These are phyloP conservation scores for Fusarium sp. DNA, from an alignment of 2,329 filamentous ascomycete genomes.

Conservation along the genomic window DNA sequence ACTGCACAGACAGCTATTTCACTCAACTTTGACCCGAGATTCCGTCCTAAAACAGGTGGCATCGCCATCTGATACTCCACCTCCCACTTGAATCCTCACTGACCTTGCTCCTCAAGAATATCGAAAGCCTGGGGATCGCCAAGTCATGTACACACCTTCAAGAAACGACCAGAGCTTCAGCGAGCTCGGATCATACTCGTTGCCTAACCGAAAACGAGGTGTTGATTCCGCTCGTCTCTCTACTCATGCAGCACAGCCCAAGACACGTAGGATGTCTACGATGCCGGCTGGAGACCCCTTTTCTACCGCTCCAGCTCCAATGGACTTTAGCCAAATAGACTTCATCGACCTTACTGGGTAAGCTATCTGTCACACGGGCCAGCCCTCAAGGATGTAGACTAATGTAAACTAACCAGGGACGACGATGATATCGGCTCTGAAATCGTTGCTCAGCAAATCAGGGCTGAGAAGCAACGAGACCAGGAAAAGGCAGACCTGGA, in stretches of 20 bases:
- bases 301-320: slow-evolving; percentile 4
- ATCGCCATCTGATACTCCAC: not conserved
- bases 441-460: slow-evolving; percentile 50
- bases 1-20: not conserved
- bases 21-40: not conserved
- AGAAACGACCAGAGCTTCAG: slow-evolving; percentile 10
- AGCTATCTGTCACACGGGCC: slow-evolving; percentile 8
- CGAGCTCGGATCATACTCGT: slow-evolving; percentile 30
- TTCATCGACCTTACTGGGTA: slow-evolving; percentile 60
- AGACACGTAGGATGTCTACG: slow-evolving; percentile 51
- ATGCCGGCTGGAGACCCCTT: slow-evolving; percentile 13
- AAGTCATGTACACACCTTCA: slow-evolving; percentile 39
- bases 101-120: slow-evolving; percentile 21
- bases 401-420: slow-evolving; percentile 41
- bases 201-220: slow-evolving; percentile 49
- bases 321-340: slow-evolving; percentile 34
- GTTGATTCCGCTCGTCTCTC: slow-evolving; percentile 34
- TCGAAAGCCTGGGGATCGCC: slow-evolving; percentile 3
- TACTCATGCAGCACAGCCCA: slow-evolving; percentile 34
- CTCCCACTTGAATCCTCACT: slow-evolving; percentile 9
- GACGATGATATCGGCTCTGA: slow-evolving; percentile 47
- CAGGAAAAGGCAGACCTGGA: slow-evolving; percentile 46
- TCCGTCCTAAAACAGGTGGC: not conserved
- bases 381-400: not conserved
- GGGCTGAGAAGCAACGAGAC: slow-evolving; percentile 48